A percentile compares a stretch with the other conserved stretches of the same genome.
Evolutionary conservation across 2,329 filamentous ascomycete species (phyloP).

Genomic region (Penicillium glabrum): DNA sequence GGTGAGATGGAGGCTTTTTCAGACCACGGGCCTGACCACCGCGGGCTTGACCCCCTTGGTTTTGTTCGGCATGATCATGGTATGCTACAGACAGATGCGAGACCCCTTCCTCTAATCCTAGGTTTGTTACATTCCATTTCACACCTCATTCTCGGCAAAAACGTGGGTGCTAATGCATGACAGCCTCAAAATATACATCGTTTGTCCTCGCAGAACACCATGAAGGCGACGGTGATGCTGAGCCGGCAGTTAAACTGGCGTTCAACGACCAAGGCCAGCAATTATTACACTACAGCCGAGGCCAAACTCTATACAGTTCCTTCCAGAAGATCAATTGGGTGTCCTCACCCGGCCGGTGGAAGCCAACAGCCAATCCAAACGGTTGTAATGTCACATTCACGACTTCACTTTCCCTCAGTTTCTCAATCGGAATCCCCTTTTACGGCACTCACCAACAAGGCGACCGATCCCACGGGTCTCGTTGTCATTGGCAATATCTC

Average conservation of each 20-base stretch:
- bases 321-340: conserved; percentile 31
- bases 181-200: conserved; percentile 22
- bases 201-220: conserved; percentile 17
- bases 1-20: neutral
- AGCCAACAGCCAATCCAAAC: conserved; percentile 24
- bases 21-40: neutral
- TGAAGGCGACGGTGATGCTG: conserved; percentile 1
- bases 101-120: conserved; percentile 5
- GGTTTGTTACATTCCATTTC: conserved; percentile 17
- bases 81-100: neutral
- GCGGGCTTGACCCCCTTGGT: neutral
- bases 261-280: conserved; percentile 40
- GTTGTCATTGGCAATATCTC: conserved; percentile 43
- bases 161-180: neutral
- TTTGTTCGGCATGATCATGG: neutral
- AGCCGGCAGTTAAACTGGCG: conserved; percentile 28
- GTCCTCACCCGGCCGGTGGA: conserved; percentile 6
- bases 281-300: conserved; percentile 36
- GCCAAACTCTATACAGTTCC: conserved; percentile 34
- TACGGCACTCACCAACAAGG: conserved; percentile 35
- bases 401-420: conserved; percentile 26
- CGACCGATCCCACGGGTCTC: conserved; percentile 7
- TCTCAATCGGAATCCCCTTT: conserved; percentile 42
- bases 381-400: conserved; percentile 26
- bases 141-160: too few species aligned